Conservation (phyloP, 495 filamentous ascomycete genomes). For the Aspergillus carlsbadensis region DNA sequence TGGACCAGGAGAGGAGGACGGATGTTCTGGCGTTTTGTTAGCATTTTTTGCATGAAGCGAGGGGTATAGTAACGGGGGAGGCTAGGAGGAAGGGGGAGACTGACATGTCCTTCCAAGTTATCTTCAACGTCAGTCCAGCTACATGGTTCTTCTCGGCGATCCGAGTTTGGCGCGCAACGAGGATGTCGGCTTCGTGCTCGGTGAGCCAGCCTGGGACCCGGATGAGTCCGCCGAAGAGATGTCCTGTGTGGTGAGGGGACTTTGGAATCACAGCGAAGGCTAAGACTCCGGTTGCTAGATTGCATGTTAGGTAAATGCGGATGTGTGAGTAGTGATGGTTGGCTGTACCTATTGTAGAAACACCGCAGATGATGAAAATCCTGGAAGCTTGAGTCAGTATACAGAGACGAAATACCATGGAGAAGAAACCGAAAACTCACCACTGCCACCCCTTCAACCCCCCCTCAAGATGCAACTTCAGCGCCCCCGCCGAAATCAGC, state of each 20-base stretch:
- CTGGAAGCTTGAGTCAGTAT: not conserved
- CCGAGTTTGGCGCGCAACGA: not conserved
- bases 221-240: not conserved
- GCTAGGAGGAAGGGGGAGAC: not conserved
- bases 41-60: too few species aligned
- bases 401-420: too few species aligned
- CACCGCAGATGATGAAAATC: not conserved
- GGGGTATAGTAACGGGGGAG: not conserved
- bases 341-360: not conserved
- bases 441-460: constrained; percentile 1
- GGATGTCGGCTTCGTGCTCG: not conserved
- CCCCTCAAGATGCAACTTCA: not conserved
- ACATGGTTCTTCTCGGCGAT: not conserved
- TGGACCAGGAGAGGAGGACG: not conserved
- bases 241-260: not conserved
- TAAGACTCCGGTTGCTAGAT: not conserved
- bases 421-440: not conserved
- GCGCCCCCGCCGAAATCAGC: not conserved
- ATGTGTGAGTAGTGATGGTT: not conserved
- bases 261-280: not conserved
- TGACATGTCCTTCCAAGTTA: not conserved
- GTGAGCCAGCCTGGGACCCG: not conserved
- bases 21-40: not conserved
- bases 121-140: not conserved
- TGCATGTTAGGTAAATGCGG: not conserved